phyloP scores from a whole-genome alignment of 2,329 filamentous ascomycete genomes.

The Xylariaceae sp. region DNA sequence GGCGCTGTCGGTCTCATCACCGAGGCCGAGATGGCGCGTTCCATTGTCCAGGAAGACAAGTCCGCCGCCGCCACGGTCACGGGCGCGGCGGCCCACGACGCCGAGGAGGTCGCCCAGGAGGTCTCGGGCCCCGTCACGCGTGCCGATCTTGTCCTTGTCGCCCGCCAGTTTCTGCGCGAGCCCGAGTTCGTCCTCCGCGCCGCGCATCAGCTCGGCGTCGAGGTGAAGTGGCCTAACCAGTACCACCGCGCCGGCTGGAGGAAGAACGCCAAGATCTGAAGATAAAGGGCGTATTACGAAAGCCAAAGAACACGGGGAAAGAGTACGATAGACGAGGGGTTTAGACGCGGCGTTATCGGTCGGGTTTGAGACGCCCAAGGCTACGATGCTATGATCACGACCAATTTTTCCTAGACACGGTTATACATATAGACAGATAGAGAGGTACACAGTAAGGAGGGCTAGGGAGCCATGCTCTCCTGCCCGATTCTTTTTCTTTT shows the following conservation, averaged over 20 bases:
- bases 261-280: slow-evolving; percentile 26
- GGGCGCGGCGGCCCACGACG: slow-evolving; percentile 33
- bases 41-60: slow-evolving; percentile 45
- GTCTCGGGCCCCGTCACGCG: slow-evolving; percentile 33
- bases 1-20: slow-evolving; percentile 71
- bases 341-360: too few relatives aligned
- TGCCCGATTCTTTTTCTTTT: too few relatives aligned
- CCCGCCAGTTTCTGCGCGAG: slow-evolving; percentile 74
- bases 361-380: too few relatives aligned
- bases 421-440: too few relatives aligned
- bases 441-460: too few relatives aligned
- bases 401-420: too few relatives aligned
- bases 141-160: slow-evolving; percentile 69
- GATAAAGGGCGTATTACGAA: not conserved
- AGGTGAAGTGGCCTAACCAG: slow-evolving; percentile 68
- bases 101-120: slow-evolving; percentile 37
- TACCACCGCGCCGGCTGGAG: slow-evolving; percentile 38
- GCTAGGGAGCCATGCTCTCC: too few relatives aligned
- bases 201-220: slow-evolving; percentile 66
- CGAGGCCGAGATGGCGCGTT: slow-evolving; percentile 60
- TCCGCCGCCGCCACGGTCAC: slow-evolving; percentile 33
- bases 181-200: slow-evolving; percentile 70
- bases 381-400: too few relatives aligned
- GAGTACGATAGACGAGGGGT: not conserved
- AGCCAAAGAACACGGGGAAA: not conserved